Evolutionary conservation across 1,284 basidiomycete species (phyloP).

Genomic region (Melanopsichium pennsylvanicum): DNA sequence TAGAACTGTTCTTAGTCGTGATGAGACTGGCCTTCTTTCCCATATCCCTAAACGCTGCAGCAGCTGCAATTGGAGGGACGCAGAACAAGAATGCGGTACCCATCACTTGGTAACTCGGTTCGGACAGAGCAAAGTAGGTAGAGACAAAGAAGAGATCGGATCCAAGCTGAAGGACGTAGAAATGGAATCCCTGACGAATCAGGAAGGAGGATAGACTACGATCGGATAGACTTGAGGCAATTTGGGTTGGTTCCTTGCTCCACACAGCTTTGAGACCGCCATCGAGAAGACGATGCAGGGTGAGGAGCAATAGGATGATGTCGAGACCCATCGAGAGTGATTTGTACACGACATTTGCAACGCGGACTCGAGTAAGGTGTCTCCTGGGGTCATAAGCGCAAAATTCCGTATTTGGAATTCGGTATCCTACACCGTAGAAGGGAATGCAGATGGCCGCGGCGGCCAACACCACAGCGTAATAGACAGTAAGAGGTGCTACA

Average conservation of each 20-base stretch:
- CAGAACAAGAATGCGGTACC: slow-evolving; percentile 24
- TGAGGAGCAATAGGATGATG: slow-evolving; percentile 30
- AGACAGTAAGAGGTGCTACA: slow-evolving; percentile 13
- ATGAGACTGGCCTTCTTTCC: slow-evolving; percentile 27
- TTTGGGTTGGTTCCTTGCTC: slow-evolving; percentile 10
- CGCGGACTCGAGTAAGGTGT: slow-evolving; percentile 4
- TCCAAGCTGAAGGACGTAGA: slow-evolving; percentile 22
- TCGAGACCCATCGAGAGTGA: slow-evolving; percentile 26
- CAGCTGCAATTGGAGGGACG: slow-evolving; percentile 36
- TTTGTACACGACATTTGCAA: slow-evolving; percentile 27
- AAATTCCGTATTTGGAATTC: slow-evolving; percentile 24
- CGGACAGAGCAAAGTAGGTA: slow-evolving; percentile 20
- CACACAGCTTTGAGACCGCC: slow-evolving; percentile 28
- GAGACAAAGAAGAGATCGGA: slow-evolving; percentile 37
- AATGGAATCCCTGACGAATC: slow-evolving; percentile 38
- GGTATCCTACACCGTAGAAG: slow-evolving; percentile 26
- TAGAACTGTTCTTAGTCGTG: slow-evolving; percentile 1
- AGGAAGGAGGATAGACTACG: slow-evolving; percentile 26
- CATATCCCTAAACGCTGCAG: slow-evolving; percentile 38
- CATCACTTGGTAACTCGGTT: slow-evolving; percentile 26
- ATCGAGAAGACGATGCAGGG: slow-evolving; percentile 37
- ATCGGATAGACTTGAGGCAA: slow-evolving; percentile 9
- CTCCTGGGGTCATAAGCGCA: slow-evolving; percentile 36
- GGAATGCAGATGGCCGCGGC: slow-evolving; percentile 17
- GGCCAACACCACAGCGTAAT: slow-evolving; percentile 20